These are phyloP conservation scores for Gamsiella multidivaricata DNA, from an alignment of 192 early-diverging fungal genomes.

Conservation along the genomic window DNA sequence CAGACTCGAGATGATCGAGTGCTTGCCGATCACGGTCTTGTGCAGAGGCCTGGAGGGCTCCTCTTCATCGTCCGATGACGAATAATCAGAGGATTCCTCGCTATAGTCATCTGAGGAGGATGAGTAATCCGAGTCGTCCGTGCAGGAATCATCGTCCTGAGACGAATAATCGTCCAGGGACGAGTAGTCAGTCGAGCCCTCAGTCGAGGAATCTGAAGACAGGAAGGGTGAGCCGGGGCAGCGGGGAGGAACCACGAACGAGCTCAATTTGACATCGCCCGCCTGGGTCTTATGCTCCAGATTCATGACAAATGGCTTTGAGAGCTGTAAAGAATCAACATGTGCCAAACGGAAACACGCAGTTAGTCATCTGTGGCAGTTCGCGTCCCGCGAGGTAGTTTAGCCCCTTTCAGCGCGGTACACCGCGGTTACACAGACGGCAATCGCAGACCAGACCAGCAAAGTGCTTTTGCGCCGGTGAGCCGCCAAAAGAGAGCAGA, in stretches of 20 bases:
- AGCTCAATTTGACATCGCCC: slow-evolving; percentile 39
- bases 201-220: slow-evolving; percentile 34
- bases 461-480: background rate
- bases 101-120: slow-evolving; percentile 43
- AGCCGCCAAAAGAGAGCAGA: background rate
- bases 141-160: slow-evolving; percentile 25
- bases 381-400: background rate
- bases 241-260: slow-evolving; percentile 39
- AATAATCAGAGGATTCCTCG: slow-evolving; percentile 24
- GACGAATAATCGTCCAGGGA: slow-evolving; percentile 45
- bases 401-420: no score
- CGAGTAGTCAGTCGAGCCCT: slow-evolving; percentile 36
- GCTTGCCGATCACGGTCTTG: slow-evolving; percentile 32
- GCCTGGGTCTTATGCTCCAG: slow-evolving; percentile 48
- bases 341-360: background rate
- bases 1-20: slow-evolving; percentile 28
- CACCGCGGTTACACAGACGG: background rate
- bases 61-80: slow-evolving; percentile 43
- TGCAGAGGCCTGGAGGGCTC: background rate
- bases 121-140: slow-evolving; percentile 26
- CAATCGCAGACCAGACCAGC: background rate
- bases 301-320: slow-evolving; percentile 49
- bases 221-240: slow-evolving; percentile 31
- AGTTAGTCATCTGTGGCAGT: background rate
- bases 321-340: slow-evolving; percentile 14